Percentiles rank a stretch among this genome's conserved stretches.
Conservation (phyloP, 495 filamentous ascomycete genomes). For the Pyrenula aspistea region DNA sequence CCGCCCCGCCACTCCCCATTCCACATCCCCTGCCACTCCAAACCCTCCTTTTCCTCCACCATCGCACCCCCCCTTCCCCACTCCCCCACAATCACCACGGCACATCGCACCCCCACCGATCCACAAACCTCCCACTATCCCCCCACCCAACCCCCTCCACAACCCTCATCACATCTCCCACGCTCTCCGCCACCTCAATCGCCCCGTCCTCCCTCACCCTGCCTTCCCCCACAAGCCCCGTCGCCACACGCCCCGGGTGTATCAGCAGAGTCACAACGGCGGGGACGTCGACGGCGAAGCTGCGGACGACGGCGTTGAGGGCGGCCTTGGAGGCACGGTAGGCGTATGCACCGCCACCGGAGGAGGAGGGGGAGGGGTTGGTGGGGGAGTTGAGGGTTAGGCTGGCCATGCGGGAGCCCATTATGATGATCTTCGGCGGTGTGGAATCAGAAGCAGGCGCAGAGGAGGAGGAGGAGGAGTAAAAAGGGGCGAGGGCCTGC, state of each 20-base stretch:
- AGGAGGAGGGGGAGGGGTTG: no score
- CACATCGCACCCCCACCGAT: constrained; percentile 22
- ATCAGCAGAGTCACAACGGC: constrained; percentile 12
- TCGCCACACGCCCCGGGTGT: constrained; percentile 27
- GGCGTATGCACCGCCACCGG: constrained; percentile 17
- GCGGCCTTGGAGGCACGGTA: constrained; percentile 24
- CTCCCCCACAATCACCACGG: constrained; percentile 19
- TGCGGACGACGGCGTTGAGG: constrained; percentile 18
- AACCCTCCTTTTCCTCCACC: no score
- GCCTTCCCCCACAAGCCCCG: constrained; percentile 16
- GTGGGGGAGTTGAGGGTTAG: constrained; percentile 14
- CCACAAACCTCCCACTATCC: constrained; percentile 21
- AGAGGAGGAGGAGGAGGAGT: neutral
- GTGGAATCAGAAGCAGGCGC: no score
- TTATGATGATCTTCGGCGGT: constrained; percentile 18
- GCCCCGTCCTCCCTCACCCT: constrained; percentile 28
- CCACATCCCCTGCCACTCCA: no score
- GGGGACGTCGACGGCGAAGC: constrained; percentile 18
- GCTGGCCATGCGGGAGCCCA: constrained; percentile 19
- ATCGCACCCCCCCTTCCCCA: no score
- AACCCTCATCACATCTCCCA: constrained; percentile 18
- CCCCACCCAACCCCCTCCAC: constrained; percentile 11
- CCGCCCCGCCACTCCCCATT: no score
- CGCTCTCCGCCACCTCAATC: constrained; percentile 21
- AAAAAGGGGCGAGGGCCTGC: neutral